A percentile compares a stretch with the other conserved stretches of the same genome.
These are phyloP conservation scores for Fomitopsis betulina DNA, from an alignment of 1,284 basidiomycete species.

Conservation along the genomic window DNA sequence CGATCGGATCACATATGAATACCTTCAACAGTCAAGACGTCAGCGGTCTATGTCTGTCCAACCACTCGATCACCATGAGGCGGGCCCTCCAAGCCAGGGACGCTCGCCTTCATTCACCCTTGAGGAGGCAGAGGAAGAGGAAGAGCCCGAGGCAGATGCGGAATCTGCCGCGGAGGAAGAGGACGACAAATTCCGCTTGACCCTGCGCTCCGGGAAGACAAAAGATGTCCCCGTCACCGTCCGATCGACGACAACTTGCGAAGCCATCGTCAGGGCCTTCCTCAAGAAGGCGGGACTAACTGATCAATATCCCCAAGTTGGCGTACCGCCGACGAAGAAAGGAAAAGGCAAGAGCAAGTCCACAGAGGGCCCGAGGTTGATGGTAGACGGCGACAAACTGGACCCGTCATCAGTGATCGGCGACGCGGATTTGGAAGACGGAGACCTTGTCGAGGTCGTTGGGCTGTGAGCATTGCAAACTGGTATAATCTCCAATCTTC, in stretches of 20 bases:
- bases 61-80: neutral
- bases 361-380: conserved; percentile 42
- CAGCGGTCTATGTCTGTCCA: conserved; percentile 24
- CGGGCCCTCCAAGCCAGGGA: conserved; percentile 15
- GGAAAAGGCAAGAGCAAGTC: conserved; percentile 23
- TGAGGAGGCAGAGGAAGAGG: conserved; percentile 18
- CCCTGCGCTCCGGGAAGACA: conserved; percentile 50
- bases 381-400: conserved; percentile 68
- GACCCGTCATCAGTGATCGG: conserved; percentile 51
- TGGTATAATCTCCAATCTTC: neutral
- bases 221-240: conserved; percentile 62
- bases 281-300: conserved; percentile 58
- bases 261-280: conserved; percentile 66
- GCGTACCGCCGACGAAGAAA: conserved; percentile 17
- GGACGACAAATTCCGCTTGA: conserved; percentile 55
- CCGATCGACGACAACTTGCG: conserved; percentile 68
- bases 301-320: conserved; percentile 39
- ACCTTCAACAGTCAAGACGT: conserved; percentile 42
- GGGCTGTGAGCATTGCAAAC: conserved; percentile 41
- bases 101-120: conserved; percentile 18
- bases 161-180: conserved; percentile 25
- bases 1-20: conserved; percentile 55
- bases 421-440: conserved; percentile 67
- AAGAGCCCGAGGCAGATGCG: conserved; percentile 15
- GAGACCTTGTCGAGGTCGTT: conserved; percentile 68